These are phyloP conservation scores for Aquilaria yunnanensis DNA, from an alignment of 345 rosid genomes.

Conservation along the genomic window DNA sequence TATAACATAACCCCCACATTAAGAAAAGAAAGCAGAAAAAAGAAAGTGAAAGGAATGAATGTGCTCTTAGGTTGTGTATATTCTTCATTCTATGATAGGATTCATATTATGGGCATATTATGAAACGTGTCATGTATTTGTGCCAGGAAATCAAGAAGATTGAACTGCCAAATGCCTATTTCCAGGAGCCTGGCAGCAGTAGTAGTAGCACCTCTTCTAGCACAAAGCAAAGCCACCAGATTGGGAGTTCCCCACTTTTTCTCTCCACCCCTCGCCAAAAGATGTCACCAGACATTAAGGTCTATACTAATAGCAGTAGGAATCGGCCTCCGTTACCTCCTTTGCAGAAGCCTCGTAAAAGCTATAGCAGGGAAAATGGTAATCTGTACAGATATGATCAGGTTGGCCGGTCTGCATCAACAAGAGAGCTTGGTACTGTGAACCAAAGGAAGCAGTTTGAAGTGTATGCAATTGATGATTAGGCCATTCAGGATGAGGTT, in stretches of 20 bases:
- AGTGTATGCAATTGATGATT: constrained; percentile 24
- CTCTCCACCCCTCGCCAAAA: constrained; percentile 20
- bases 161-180: constrained; percentile 4
- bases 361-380: constrained; percentile 15
- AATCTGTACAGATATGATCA: constrained; percentile 29
- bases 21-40: background rate
- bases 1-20: background rate
- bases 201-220: constrained; percentile 30
- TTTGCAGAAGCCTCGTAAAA: constrained; percentile 14
- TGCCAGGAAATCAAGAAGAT: constrained; percentile 28
- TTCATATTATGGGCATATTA: background rate
- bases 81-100: background rate
- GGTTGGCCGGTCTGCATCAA: constrained; percentile 39
- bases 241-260: constrained; percentile 12
- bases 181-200: constrained; percentile 30
- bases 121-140: no score
- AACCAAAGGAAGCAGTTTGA: constrained; percentile 27
- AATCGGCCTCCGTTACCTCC: constrained; percentile 36
- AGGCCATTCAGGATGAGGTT: constrained; percentile 10
- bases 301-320: constrained; percentile 13
- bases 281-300: constrained; percentile 17
- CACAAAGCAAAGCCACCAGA: constrained; percentile 12
- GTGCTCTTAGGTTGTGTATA: background rate
- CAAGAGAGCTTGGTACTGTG: constrained; percentile 40
- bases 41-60: background rate